A percentile compares a stretch with the other conserved stretches of the same genome.
Evolutionary conservation across 2,329 filamentous ascomycete genomes (phyloP).

Genomic region (Calonectria hongkongensis): DNA sequence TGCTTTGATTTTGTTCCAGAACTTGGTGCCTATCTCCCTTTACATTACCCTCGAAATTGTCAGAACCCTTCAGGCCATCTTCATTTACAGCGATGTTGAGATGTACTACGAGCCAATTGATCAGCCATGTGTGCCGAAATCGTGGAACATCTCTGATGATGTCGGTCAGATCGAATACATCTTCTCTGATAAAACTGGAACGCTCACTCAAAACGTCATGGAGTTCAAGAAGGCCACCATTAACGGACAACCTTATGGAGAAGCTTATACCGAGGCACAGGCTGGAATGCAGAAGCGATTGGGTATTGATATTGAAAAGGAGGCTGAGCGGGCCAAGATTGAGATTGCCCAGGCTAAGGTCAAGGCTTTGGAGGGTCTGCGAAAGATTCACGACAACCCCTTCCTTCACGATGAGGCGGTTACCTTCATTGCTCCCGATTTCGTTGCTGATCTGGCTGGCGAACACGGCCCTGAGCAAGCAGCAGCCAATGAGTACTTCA

Average conservation of each 20-base stretch:
- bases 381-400: conserved; percentile 89
- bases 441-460: conserved; percentile 87
- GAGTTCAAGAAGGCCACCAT: conserved; percentile 99
- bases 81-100: conserved; percentile 95
- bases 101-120: conserved; percentile 99
- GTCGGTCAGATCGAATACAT: conserved; percentile 99
- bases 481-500: conserved; percentile 88
- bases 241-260: conserved; percentile 96
- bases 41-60: conserved; percentile 99
- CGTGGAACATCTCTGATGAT: conserved; percentile 99
- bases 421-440: conserved; percentile 94
- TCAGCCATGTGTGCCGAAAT: conserved; percentile 96
- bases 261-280: conserved; percentile 98
- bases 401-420: conserved; percentile 93
- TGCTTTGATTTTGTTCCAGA: conserved; percentile 95
- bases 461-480: conserved; percentile 85
- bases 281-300: conserved; percentile 95
- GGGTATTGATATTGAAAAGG: conserved; percentile 89
- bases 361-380: conserved; percentile 82
- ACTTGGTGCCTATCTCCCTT: conserved; percentile 97
- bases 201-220: conserved; percentile 98
- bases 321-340: conserved; percentile 81
- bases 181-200: conserved; percentile 98
- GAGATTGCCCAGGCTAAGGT: conserved; percentile 88
- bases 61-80: conserved; percentile 92